Base-by-base conservation (phyloP, 2,329 filamentous ascomycete species). In the Coniella vitis region DNA sequence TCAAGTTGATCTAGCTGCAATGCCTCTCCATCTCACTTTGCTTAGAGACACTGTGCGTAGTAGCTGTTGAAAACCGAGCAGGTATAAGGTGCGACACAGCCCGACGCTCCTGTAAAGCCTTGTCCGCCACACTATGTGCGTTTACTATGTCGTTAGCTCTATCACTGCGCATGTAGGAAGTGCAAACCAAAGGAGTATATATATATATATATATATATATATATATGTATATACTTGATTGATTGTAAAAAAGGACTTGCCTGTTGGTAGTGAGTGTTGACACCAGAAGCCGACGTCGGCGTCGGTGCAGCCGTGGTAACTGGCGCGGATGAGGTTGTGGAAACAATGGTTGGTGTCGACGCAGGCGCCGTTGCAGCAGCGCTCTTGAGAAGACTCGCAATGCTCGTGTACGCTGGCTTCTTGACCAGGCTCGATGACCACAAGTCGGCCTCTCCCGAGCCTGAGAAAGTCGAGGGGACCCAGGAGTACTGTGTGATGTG, bases 401-500 rank as follows among this genome's bases (percentile, higher is more conserved):
- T 45, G 12, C 43, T 45, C 4, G 59, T 62, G 58, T 63, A 70
- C 4, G 66, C 66, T 7, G 63, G 57, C 61, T 71, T 70, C 57
- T 63, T 62, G 45, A 49, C 53, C 47, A 66, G 58, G 52, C 64
- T 60, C 35, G 51, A 57, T 43, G 68, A 61, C 54, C 63, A 69
- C 50, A 67, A 54, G 13, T 63, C 59, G 38, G 67, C 68, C 16
- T 61, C 65, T 7, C 68, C 67, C 25, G 59, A 42, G 35, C 68
- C 66, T 14, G 53, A 34, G 58, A 69, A 69, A 22, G 60, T 63
- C 7, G 35, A 21, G 5, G 67, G 67, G 29, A 70, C 60, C 68
- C 67, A 70, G 42, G 58, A 62, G 56, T 69, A 65, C 60, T 47
- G 22, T n/a, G n/a, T n/a, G n/a, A n/a, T n/a, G n/a, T n/a, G n/a